Base-by-base conservation (phyloP, 2,329 filamentous ascomycete species). In the Alternaria gansuensis region DNA sequence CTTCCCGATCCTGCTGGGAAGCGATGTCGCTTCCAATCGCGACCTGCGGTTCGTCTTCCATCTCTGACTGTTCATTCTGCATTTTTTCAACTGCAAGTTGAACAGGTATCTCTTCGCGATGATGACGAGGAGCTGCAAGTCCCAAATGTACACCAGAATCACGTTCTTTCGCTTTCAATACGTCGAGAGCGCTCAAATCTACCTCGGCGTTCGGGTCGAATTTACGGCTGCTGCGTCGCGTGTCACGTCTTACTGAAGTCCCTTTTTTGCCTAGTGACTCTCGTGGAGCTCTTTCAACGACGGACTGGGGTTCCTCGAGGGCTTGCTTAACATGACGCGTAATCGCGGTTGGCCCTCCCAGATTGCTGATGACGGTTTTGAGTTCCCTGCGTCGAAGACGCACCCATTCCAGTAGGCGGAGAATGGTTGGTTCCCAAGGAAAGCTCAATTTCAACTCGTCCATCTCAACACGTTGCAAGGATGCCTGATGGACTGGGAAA, bases 381-480 rank as follows among this genome's bases (percentile, higher is more conserved):
- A 88, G 78, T 58, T 87, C 82, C 5, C 71, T 65, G 31, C 77
- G 74, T 21, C 83, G 78, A 7, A 67, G 63, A 54, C 79, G 78
- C 21, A 80, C 75, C 83, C 85, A 87, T 17, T 77, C 66, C 1
- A 82, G 72, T 5, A 82, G 69, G 8, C 78, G 71, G 0, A 80
- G 62, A 5, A 83, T 68, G 51, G 87, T 84, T 3, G 73, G 65
- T 0, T 77, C 65, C 84, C 85, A 88, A 3, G 80, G 77, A 66
- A 82, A 88, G 2, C 68, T 62, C 2, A 72, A 68, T 34, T 79
- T 77, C 5, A 88, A 63, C 1, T 66, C 70, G 3, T 79, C 78
- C 26, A 84, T 69, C 40, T 83, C 80, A 13, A 82, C 70, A n/a
- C 58, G 54, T 23, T 69, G 59, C 7, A 68, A 51, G 1, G 75